Evolutionary conservation across 495 filamentous ascomycete genomes (phyloP).

Genomic region (Chaetomium cochliodes): DNA sequence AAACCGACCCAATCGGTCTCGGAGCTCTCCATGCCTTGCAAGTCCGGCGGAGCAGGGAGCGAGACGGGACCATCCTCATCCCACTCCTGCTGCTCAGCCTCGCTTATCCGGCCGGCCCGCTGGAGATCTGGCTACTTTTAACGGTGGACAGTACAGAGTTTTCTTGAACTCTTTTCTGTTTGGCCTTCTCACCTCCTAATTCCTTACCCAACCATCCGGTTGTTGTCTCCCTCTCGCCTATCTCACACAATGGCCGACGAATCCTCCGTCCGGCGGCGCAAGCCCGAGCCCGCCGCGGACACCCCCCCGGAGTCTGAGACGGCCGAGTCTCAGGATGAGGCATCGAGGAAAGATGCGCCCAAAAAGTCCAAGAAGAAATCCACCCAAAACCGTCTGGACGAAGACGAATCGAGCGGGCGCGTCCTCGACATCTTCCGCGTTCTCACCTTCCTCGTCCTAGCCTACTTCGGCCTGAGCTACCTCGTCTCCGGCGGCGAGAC

Average conservation of each 20-base stretch:
- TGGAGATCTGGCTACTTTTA: conserved; percentile 22
- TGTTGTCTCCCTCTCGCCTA: background rate
- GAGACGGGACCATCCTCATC: background rate
- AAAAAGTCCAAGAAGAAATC: conserved; percentile 27
- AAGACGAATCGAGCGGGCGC: conserved; percentile 40
- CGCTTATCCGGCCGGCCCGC: conserved; percentile 15
- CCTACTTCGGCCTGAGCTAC: conserved; percentile 72
- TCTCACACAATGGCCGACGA: conserved; percentile 30
- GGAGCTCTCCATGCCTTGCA: background rate
- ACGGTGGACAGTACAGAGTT: background rate
- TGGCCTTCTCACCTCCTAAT: background rate
- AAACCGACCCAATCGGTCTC: conserved; percentile 15
- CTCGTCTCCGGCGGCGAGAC: conserved; percentile 71
- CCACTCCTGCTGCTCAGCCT: conserved; percentile 19
- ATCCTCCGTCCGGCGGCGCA: conserved; percentile 33
- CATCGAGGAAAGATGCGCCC: conserved; percentile 11
- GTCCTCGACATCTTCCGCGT: conserved; percentile 73
- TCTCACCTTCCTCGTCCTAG: conserved; percentile 64
- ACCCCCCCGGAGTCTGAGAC: conserved; percentile 20
- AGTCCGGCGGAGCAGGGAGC: background rate
- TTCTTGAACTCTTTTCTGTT: background rate
- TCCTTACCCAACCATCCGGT: background rate
- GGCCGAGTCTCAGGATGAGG: conserved; percentile 15
- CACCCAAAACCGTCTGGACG: conserved; percentile 33
- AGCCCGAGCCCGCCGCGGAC: conserved; percentile 27